A percentile compares a stretch with the other conserved stretches of the same genome.
These are phyloP conservation scores for Coffea canephora DNA, from an alignment of 257 asterid species.

Conservation along the genomic window DNA sequence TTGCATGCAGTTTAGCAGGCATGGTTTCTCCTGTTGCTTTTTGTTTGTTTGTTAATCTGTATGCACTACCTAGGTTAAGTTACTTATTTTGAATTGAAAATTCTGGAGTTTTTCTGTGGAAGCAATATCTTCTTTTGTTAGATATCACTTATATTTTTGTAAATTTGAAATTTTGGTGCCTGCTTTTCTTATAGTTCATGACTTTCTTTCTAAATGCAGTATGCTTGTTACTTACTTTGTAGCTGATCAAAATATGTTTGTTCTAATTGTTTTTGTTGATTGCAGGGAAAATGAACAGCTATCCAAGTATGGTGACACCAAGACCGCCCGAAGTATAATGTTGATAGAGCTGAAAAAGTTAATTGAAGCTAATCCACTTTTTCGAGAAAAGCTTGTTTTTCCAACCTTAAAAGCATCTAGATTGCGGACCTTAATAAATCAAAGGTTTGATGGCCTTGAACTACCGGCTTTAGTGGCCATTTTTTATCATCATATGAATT, in stretches of 20 bases:
- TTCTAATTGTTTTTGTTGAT: slow-evolving; percentile 15
- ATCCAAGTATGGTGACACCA: slow-evolving; percentile 94
- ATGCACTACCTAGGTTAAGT: not conserved
- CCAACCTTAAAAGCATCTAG: slow-evolving; percentile 90
- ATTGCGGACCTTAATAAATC: slow-evolving; percentile 90
- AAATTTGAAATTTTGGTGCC: too few relatives aligned
- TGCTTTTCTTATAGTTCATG: not conserved
- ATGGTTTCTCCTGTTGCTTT: not conserved
- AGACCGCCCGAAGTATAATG: slow-evolving; percentile 97
- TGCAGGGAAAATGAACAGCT: slow-evolving; percentile 98
- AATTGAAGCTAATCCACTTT: slow-evolving; percentile 96
- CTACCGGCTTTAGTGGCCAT: not conserved
- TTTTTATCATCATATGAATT: not conserved
- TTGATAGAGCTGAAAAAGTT: slow-evolving; percentile 87
- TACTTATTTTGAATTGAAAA: not conserved
- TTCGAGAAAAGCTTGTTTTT: slow-evolving; percentile 91
- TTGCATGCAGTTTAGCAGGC: not conserved
- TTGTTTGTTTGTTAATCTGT: not conserved
- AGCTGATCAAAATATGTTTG: not conserved
- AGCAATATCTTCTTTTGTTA: not conserved
- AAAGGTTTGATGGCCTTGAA: slow-evolving; percentile 47
- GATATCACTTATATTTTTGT: not conserved
- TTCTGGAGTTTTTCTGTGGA: not conserved
- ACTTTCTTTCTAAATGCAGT: not conserved
- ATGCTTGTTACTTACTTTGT: not conserved